Evolutionary conservation across 2,329 filamentous ascomycete genomes (phyloP), one percentile per base, ranked within the genome.

Genomic region (Cryphonectria nitschkei): DNA sequence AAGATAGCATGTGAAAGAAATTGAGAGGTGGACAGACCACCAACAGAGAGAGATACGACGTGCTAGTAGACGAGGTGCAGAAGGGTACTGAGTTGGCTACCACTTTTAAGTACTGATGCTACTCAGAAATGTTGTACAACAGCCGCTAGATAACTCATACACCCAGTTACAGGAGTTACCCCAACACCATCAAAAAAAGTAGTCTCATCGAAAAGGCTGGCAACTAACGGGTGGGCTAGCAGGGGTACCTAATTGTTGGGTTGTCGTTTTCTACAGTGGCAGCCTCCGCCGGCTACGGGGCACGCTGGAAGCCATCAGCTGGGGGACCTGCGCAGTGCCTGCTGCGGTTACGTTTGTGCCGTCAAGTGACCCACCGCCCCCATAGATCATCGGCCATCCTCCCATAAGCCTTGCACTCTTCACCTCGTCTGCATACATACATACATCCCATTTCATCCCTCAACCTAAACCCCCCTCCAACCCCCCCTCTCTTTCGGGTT

Each of bases 161-260:
- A 50, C 19, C 14, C 43, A 9, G 22, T 50, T 8, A n/a, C 22
- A 50, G 8, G 22, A 19, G 46, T 50, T 9, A n/a, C 46, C 46
- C 46, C 46, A 50, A 19, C 46, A 50, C 22, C 46, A n/a, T 50
- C 56, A 16, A n/a, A 32, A n/a, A 14, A 16, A 39, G 39, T 37
- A 32, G 54, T 19, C 26, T 58, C 26, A 16, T 58, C 54, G 54
- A 58, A 58, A 58, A 13, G 29, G 54, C 54, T 32, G 54, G 19
- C 58, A 34, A 34, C 58, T 22, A 61, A 32, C 54, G 54, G 58
- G 58, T 61, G 58, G 58, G 34, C 34, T 61, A 61, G 32, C 58
- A 61, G 58, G 58, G 58, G 34, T 61, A 7, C 58, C 58, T 39
- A 39, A 61, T 61, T 61, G 58, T 61, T 61, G 58, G 58, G 58